A percentile compares a stretch with the other conserved stretches of the same genome.
phyloP scores from a whole-genome alignment of 2,329 filamentous ascomycete species.

The Penicillium sp. region DNA sequence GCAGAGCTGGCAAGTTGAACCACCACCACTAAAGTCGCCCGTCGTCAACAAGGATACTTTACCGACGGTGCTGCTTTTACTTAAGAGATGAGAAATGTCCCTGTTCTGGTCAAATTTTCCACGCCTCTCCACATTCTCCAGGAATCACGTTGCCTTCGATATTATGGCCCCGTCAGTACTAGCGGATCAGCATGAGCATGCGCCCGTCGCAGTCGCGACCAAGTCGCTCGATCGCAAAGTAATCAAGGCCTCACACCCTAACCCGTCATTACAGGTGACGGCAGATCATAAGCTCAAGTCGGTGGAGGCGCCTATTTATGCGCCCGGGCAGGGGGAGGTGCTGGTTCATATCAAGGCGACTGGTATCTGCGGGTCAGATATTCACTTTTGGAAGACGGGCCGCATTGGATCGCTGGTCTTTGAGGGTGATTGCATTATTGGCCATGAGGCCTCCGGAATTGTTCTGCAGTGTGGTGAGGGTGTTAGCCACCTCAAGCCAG shows the following conservation, averaged over 20 bases:
- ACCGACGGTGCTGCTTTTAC: background rate
- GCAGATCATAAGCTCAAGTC: constrained; percentile 63
- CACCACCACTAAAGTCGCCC: background rate
- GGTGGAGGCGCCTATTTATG: constrained; percentile 60
- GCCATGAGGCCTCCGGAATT: constrained; percentile 66
- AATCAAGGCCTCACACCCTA: constrained; percentile 37
- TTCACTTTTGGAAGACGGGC: constrained; percentile 70
- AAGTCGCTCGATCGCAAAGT: constrained; percentile 14
- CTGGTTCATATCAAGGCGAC: constrained; percentile 65
- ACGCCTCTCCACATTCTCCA: background rate
- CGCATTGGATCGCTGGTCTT: constrained; percentile 66
- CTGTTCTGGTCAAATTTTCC: background rate
- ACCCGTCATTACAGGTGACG: constrained; percentile 63
- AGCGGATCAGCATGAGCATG: constrained; percentile 12
- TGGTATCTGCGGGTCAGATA: constrained; percentile 69
- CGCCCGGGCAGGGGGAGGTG: constrained; percentile 59
- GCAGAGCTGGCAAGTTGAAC: constrained; percentile 7
- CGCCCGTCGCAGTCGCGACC: constrained; percentile 5
- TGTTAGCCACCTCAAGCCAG: constrained; percentile 56
- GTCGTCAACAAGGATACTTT: constrained; percentile 7
- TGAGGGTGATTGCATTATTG: constrained; percentile 66
- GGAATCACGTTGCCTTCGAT: background rate
- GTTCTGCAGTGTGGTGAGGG: constrained; percentile 61
- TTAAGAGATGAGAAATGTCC: constrained; percentile 6
- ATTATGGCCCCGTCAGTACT: constrained; percentile 22